A percentile compares a stretch with the other conserved stretches of the same genome.
These are phyloP conservation scores for Auricularia sp. DNA, from an alignment of 768 basidiomycete genomes.

Conservation along the genomic window DNA sequence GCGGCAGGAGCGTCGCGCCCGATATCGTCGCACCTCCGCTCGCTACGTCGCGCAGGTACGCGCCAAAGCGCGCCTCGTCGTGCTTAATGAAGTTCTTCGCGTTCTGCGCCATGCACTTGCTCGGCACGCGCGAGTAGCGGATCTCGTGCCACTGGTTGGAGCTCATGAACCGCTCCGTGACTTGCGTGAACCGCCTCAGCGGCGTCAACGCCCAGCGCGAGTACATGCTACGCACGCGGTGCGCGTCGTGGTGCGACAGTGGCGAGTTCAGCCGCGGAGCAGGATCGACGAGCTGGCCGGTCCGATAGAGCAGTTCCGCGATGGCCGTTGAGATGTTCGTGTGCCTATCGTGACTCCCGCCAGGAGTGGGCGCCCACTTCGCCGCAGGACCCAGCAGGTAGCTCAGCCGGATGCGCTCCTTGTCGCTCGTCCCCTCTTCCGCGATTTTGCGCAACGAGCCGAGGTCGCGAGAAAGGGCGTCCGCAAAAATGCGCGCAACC, in stretches of 20 bases:
- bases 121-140: slow-evolving; percentile 46
- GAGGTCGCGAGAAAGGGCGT: slow-evolving; percentile 44
- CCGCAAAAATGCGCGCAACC: slow-evolving; percentile 50
- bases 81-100: slow-evolving; percentile 43
- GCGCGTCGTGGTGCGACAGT: slow-evolving; percentile 18
- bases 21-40: slow-evolving; percentile 44
- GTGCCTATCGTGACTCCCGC: slow-evolving; percentile 46
- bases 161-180: slow-evolving; percentile 46
- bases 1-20: slow-evolving; percentile 30
- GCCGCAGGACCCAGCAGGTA: slow-evolving; percentile 44
- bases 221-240: slow-evolving; percentile 44
- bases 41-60: slow-evolving; percentile 48
- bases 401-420: slow-evolving; percentile 19
- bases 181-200: slow-evolving; percentile 33
- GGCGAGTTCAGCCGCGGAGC: slow-evolving; percentile 7
- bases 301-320: slow-evolving; percentile 37
- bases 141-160: slow-evolving; percentile 38
- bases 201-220: slow-evolving; percentile 50
- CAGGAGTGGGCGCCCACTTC: slow-evolving; percentile 64
- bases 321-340: slow-evolving; percentile 61
- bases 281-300: slow-evolving; percentile 16
- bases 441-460: slow-evolving; percentile 29
- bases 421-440: slow-evolving; percentile 15
- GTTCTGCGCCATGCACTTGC: slow-evolving; percentile 53
- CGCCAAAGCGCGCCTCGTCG: slow-evolving; percentile 47